Evolutionary conservation across 176 grass and related monocot genomes (phyloP).

Genomic region (Bromus sterilis): DNA sequence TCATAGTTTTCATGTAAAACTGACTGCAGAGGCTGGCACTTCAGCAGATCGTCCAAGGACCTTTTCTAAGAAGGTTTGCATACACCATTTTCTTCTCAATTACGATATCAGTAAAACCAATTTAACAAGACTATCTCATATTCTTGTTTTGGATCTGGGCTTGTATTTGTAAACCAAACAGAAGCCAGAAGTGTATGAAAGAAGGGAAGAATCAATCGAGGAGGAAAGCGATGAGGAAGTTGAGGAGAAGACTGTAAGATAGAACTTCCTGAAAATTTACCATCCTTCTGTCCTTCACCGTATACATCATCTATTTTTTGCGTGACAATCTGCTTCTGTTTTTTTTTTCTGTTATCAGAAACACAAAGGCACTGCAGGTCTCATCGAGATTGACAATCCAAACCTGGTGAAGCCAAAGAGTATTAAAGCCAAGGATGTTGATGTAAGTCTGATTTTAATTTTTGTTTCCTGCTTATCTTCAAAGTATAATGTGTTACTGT

Average conservation of each 20-base stretch:
- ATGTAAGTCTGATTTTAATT: conserved; percentile 56
- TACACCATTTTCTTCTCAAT: not conserved
- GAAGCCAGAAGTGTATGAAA: conserved; percentile 32
- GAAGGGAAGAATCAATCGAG: conserved; percentile 39
- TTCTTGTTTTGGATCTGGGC: conserved; percentile 1
- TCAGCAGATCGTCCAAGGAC: conserved; percentile 48
- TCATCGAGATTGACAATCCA: conserved; percentile 91
- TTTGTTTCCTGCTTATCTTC: not conserved
- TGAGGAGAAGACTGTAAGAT: conserved; percentile 41
- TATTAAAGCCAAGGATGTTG: conserved; percentile 69
- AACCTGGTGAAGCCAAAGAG: conserved; percentile 78
- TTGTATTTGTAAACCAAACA: conserved; percentile 27
- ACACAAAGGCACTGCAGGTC: conserved; percentile 69
- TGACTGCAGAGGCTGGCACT: conserved; percentile 63
- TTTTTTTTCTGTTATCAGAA: conserved; percentile 35
- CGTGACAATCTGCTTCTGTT: not conserved
- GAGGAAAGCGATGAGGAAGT: conserved; percentile 60
- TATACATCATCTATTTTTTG: not conserved
- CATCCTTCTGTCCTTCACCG: not conserved
- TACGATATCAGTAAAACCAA: not conserved
- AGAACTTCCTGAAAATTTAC: conserved; percentile 6
- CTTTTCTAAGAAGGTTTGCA: conserved; percentile 51
- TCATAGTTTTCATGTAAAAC: conserved; percentile 16
- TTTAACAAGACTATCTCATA: not conserved
- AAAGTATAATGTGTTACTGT: not conserved